These are phyloP conservation scores for Ogataea minuta DNA, from an alignment of 805 yeast genomes.

Conservation along the genomic window DNA sequence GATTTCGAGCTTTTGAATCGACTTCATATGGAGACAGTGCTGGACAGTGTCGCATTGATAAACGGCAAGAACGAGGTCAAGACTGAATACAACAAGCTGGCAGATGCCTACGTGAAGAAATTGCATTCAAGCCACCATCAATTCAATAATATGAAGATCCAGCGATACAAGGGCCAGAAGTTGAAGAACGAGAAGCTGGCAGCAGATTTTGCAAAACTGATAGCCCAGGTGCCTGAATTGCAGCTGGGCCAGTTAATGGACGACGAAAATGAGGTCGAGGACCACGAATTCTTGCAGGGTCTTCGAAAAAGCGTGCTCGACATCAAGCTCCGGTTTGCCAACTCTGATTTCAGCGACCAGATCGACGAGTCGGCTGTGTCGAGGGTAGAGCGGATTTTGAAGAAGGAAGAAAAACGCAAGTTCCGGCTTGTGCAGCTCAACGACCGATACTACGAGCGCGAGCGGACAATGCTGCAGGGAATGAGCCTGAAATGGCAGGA, in stretches of 20 bases:
- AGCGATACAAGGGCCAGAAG: slow-evolving; percentile 20
- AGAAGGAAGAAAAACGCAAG: slow-evolving; percentile 25
- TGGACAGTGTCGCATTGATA: slow-evolving; percentile 22
- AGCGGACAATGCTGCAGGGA: slow-evolving; percentile 20
- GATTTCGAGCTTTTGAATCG: slow-evolving; percentile 13
- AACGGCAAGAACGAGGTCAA: slow-evolving; percentile 23
- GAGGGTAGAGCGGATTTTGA: slow-evolving; percentile 19
- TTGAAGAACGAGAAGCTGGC: slow-evolving; percentile 17
- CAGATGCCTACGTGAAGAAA: slow-evolving; percentile 15
- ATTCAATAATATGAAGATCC: slow-evolving; percentile 20
- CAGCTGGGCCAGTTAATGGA: slow-evolving; percentile 15
- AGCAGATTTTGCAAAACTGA: slow-evolving; percentile 16
- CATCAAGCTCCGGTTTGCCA: slow-evolving; percentile 12
- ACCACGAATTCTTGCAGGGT: slow-evolving; percentile 12
- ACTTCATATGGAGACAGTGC: slow-evolving; percentile 16
- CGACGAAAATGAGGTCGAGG: slow-evolving; percentile 8
- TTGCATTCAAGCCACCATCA: slow-evolving; percentile 18
- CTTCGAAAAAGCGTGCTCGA: slow-evolving; percentile 13
- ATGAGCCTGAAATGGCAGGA: slow-evolving; percentile 30
- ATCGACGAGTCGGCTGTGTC: slow-evolving; percentile 20
- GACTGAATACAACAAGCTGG: slow-evolving; percentile 14
- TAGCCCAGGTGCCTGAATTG: slow-evolving; percentile 24
- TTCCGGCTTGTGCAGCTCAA: slow-evolving; percentile 30
- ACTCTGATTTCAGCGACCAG: slow-evolving; percentile 15
- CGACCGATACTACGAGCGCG: slow-evolving; percentile 27